These are phyloP conservation scores for Candida sithepensis DNA, from an alignment of 805 yeast genomes.

Conservation along the genomic window DNA sequence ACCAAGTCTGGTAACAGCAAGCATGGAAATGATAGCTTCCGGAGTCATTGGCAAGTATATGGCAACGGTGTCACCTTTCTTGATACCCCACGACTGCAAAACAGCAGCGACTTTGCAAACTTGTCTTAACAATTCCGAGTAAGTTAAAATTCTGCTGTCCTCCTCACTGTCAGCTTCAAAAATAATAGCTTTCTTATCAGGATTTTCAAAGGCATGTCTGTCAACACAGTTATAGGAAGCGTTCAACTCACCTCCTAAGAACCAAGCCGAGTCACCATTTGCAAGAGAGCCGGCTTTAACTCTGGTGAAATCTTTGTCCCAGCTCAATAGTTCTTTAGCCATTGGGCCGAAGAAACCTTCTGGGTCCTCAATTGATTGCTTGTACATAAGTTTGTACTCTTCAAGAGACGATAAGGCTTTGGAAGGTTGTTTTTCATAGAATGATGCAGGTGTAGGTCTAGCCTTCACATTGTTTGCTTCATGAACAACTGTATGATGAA, in stretches of 20 bases:
- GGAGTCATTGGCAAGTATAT: conserved; percentile 86
- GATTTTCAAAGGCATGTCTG: conserved; percentile 69
- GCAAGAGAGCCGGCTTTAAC: conserved; percentile 63
- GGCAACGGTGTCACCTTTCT: conserved; percentile 83
- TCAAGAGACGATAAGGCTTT: conserved; percentile 57
- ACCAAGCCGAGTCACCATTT: conserved; percentile 89
- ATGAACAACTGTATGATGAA: conserved; percentile 48
- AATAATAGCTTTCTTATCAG: conserved; percentile 69
- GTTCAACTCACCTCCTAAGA: conserved; percentile 86
- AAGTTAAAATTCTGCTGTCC: conserved; percentile 59
- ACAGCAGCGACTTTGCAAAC: conserved; percentile 66
- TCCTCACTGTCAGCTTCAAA: conserved; percentile 81
- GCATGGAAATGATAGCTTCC: conserved; percentile 68
- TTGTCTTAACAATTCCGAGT: conserved; percentile 65
- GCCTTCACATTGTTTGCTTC: conserved; percentile 53
- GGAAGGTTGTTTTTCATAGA: conserved; percentile 56
- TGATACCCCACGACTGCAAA: conserved; percentile 63
- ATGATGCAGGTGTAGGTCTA: conserved; percentile 51
- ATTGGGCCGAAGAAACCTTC: conserved; percentile 72
- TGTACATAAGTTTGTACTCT: conserved; percentile 66
- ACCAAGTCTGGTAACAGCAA: conserved; percentile 78
- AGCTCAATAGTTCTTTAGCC: conserved; percentile 68
- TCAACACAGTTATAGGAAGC: conserved; percentile 82
- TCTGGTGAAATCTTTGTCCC: conserved; percentile 75
- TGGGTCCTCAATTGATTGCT: conserved; percentile 76